These are phyloP conservation scores for Paratinospora sagittata DNA, from an alignment of 164 flowering plant genomes.

Conservation along the genomic window DNA sequence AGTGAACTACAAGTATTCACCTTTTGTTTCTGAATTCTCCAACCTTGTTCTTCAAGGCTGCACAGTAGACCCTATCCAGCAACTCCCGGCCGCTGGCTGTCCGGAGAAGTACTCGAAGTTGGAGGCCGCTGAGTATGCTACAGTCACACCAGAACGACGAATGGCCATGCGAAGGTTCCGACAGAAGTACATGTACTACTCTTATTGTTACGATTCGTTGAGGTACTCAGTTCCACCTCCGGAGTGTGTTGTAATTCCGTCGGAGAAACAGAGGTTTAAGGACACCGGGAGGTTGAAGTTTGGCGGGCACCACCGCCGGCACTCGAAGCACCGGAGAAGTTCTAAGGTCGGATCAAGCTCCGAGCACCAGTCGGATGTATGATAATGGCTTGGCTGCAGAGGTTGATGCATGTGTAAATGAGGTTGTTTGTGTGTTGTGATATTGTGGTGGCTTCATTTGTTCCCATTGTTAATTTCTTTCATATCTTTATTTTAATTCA, in stretches of 20 bases:
- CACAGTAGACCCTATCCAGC: constrained; percentile 46
- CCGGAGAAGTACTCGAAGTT: constrained; percentile 19
- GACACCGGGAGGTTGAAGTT: constrained; percentile 62
- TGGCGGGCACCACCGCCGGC: constrained; percentile 36
- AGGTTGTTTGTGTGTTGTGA: neutral
- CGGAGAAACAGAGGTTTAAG: constrained; percentile 53
- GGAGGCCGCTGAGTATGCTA: constrained; percentile 31
- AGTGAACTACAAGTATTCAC: constrained; percentile 64
- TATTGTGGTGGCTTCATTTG: neutral
- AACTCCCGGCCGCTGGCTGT: constrained; percentile 26
- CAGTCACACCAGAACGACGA: constrained; percentile 33
- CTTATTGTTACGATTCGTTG: constrained; percentile 70
- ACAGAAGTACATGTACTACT: constrained; percentile 68
- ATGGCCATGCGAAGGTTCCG: constrained; percentile 60
- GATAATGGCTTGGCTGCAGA: neutral
- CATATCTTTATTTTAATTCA: neutral
- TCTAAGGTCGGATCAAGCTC: neutral
- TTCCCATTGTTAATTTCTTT: constrained; percentile 1
- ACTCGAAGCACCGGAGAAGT: constrained; percentile 23
- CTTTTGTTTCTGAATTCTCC: constrained; percentile 62
- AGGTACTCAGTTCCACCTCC: constrained; percentile 70
- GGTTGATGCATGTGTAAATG: constrained; percentile 5
- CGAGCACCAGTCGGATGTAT: constrained; percentile 9
- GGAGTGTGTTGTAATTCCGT: constrained; percentile 60
- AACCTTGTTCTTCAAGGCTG: constrained; percentile 73